Evolutionary conservation across 805 yeast genomes (phyloP).

Genomic region (Candida tibetensis): DNA sequence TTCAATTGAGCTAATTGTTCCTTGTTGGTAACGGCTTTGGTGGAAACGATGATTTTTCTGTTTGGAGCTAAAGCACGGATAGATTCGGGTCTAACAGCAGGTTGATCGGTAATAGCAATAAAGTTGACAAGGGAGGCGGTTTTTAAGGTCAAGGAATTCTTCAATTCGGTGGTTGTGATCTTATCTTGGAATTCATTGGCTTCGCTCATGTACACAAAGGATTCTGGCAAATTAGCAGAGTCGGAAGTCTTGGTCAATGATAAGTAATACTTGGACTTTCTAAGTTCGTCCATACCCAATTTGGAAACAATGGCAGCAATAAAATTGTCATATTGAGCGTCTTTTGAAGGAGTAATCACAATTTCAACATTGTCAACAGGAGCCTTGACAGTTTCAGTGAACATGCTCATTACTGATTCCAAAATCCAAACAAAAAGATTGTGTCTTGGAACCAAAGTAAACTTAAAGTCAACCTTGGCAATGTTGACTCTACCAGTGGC

Average conservation of each 20-base stretch:
- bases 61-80: slow-evolving; percentile 53
- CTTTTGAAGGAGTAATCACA: slow-evolving; percentile 53
- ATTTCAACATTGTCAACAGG: slow-evolving; percentile 61
- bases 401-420: slow-evolving; percentile 59
- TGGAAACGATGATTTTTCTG: slow-evolving; percentile 54
- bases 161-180: slow-evolving; percentile 48
- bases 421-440: slow-evolving; percentile 64
- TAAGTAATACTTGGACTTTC: slow-evolving; percentile 76
- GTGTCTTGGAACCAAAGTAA: slow-evolving; percentile 75
- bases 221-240: slow-evolving; percentile 62
- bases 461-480: slow-evolving; percentile 55
- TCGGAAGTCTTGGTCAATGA: slow-evolving; percentile 83
- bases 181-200: slow-evolving; percentile 73
- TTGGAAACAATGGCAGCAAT: slow-evolving; percentile 85
- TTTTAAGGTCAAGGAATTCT: slow-evolving; percentile 38
- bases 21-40: slow-evolving; percentile 48
- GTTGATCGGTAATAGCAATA: slow-evolving; percentile 82
- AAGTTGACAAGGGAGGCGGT: slow-evolving; percentile 54
- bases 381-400: slow-evolving; percentile 54
- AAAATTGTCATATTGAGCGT: slow-evolving; percentile 59
- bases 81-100: slow-evolving; percentile 64
- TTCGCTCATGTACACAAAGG: slow-evolving; percentile 88
- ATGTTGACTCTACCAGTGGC: slow-evolving; percentile 88
- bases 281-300: slow-evolving; percentile 69
- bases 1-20: slow-evolving; percentile 50